These are phyloP conservation scores for Penicillium samsonianum DNA, from an alignment of 495 filamentous ascomycete genomes.

Conservation along the genomic window DNA sequence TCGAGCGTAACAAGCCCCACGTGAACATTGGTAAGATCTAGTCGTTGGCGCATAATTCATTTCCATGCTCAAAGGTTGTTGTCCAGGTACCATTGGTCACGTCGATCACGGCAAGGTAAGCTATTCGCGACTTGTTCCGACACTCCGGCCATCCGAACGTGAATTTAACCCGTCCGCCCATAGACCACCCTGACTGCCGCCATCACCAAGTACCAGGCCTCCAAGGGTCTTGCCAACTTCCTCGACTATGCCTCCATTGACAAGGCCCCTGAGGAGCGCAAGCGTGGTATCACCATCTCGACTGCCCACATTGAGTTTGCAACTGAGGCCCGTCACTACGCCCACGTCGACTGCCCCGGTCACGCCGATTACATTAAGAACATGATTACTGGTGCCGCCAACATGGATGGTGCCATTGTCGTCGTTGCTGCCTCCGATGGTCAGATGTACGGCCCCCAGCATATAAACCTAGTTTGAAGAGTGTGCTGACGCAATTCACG, in stretches of 20 bases:
- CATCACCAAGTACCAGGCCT: slow-evolving; percentile 94
- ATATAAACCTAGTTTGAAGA: not conserved
- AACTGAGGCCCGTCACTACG: slow-evolving; percentile 90
- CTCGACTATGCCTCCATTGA: slow-evolving; percentile 97
- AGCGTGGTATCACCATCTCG: slow-evolving; percentile 99
- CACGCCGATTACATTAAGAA: slow-evolving; percentile 99
- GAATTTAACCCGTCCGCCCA: slow-evolving; percentile 26
- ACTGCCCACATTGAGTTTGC: slow-evolving; percentile 97
- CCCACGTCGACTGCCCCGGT: slow-evolving; percentile 98
- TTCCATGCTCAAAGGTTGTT: slow-evolving; percentile 12
- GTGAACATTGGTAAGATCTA: slow-evolving; percentile 83
- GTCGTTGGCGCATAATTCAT: not conserved
- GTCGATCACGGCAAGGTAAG: slow-evolving; percentile 98
- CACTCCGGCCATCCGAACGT: not conserved
- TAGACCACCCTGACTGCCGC: slow-evolving; percentile 97
- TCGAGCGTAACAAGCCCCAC: slow-evolving; percentile 91
- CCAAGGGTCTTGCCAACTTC: slow-evolving; percentile 90
- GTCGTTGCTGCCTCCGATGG: slow-evolving; percentile 98
- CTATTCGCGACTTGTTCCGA: slow-evolving; percentile 9
- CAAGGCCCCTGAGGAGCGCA: slow-evolving; percentile 97
- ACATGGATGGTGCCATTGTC: slow-evolving; percentile 98
- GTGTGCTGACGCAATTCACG: slow-evolving; percentile 25
- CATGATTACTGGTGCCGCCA: slow-evolving; percentile 98
- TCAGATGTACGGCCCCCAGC: slow-evolving; percentile 69
- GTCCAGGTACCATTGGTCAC: slow-evolving; percentile 90